Evolutionary conservation across 176 grass and related monocot species (phyloP).

Genomic region (Calamus simplicifolius): DNA sequence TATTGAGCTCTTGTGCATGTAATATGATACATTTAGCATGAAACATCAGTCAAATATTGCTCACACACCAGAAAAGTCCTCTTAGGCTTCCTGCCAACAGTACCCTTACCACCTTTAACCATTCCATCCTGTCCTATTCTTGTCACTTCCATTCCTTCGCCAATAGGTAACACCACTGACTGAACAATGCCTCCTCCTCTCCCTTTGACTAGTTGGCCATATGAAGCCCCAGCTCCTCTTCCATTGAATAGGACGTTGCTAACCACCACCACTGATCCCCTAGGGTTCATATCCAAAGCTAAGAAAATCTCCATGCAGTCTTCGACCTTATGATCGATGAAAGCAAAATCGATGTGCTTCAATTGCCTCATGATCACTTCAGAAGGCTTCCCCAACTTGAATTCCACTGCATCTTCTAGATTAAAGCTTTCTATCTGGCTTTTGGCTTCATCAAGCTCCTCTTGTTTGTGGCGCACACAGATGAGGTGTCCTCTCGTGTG

Average conservation of each 20-base stretch:
- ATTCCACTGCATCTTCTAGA: conserved; percentile 1
- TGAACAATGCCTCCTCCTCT: background rate
- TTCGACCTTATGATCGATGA: conserved; percentile 1
- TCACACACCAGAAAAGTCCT: conserved; percentile 24
- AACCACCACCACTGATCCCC: conserved; percentile 20
- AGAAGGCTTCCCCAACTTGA: background rate
- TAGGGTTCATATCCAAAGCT: conserved; percentile 5
- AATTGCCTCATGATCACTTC: conserved; percentile 3
- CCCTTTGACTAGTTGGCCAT: background rate
- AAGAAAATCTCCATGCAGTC: conserved; percentile 9
- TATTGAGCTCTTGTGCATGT: too few species aligned
- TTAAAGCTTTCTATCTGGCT: background rate
- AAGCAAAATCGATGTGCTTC: conserved; percentile 6
- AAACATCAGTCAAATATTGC: too few species aligned
- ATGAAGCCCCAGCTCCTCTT: background rate
- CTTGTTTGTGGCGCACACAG: conserved; percentile 9
- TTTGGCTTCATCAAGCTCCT: too few species aligned
- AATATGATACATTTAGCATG: too few species aligned
- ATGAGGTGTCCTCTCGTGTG: conserved; percentile 10
- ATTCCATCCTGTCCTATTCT: background rate
- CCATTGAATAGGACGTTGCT: conserved; percentile 2
- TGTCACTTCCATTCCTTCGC: conserved; percentile 24
- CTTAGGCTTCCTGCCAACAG: conserved; percentile 1
- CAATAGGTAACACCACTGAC: conserved; percentile 22
- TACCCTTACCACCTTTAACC: too few species aligned